Evolutionary conservation across 352 stramenopile species (phyloP), one percentile per base, ranked within the genome.

Genomic region (Hyaloperonospora arabidopsidis): DNA sequence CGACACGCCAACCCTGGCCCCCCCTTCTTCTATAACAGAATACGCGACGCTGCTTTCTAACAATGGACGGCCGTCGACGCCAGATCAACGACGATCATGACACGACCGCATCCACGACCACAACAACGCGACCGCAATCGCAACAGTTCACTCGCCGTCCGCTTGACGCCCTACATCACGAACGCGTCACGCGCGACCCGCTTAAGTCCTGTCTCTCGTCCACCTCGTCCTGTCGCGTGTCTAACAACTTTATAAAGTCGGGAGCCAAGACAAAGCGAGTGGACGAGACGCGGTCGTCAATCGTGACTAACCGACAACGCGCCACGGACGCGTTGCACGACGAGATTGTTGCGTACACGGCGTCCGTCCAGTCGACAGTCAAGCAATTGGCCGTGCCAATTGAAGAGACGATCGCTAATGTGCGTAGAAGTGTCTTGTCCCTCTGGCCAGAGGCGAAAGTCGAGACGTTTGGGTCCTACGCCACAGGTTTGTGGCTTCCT

Each of bases 391-490:
- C 74, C 5, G 68, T 92, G 21, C 76, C 89, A 59, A 90, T 94
- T 49, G 84, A 92, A 53, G 61, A 87, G 51, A 91, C 87, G 68
- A 92, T 94, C 40, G 54, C 69, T 10, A 84, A 90, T 51, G 84
- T 94, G 18, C 67, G 75, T 11, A 46, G 52, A 25, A 84, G 81
- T 38, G 84, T 92, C 15, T 55, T 72, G 46, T 67, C 79, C 39
- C 59, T 94, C 11, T 94, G 84, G 84, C 70, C 79, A 5, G 67
- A 82, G 49, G 83, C 84, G 13, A 75, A 68, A 15, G 79, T 94
- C 15, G 84, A 94, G 50, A 85, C 80, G 0, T 94, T 89, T 49
- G 84, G 84, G 2, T 92, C 81, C 18, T 94, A 92, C 57, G 88
- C 84, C 29, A 94, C 84, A 0, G 84, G 84, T 23, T 88, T 94